Conservation (phyloP, 169 alveolate genomes). For the Plasmodium fragile region DNA sequence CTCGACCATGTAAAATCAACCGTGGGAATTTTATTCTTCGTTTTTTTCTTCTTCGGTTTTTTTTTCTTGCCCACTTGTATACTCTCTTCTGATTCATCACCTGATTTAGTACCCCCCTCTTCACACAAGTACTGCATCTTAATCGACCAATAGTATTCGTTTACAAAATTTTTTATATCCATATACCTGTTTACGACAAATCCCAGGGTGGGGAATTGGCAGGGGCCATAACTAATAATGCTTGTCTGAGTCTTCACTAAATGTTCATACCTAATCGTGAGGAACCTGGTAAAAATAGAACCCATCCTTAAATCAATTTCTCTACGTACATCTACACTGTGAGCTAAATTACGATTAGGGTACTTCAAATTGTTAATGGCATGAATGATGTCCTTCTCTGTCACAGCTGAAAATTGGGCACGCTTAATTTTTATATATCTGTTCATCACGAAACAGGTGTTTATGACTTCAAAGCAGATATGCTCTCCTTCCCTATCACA, state of each 20-base stretch:
- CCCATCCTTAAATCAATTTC: conserved; percentile 97
- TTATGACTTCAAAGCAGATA: conserved; percentile 98
- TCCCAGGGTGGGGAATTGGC: conserved; percentile 99
- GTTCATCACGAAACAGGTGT: conserved; percentile 78
- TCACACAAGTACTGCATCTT: conserved; percentile 79
- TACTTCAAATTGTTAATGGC: conserved; percentile 92
- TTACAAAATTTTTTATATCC: conserved; percentile 91
- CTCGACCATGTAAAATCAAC: conserved; percentile 77
- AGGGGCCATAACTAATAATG: conserved; percentile 97
- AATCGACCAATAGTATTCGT: conserved; percentile 95
- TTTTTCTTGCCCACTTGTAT: background rate
- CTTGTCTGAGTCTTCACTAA: conserved; percentile 83
- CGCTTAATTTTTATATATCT: conserved; percentile 87
- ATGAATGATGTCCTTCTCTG: conserved; percentile 92
- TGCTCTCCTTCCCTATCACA: conserved; percentile 99
- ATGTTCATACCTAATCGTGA: conserved; percentile 82
- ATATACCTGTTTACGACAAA: conserved; percentile 97
- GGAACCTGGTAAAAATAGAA: conserved; percentile 87
- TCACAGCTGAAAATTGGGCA: conserved; percentile 98
- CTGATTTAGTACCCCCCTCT: background rate
- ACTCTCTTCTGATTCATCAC: conserved; percentile 10
- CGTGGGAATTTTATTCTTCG: conserved; percentile 10
- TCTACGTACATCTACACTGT: conserved; percentile 98
- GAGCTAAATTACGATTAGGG: conserved; percentile 95
- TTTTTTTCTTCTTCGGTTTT: background rate